Conservation (phyloP, 176 grass and related monocot genomes). For the Hyparrhenia diplandra region DNA sequence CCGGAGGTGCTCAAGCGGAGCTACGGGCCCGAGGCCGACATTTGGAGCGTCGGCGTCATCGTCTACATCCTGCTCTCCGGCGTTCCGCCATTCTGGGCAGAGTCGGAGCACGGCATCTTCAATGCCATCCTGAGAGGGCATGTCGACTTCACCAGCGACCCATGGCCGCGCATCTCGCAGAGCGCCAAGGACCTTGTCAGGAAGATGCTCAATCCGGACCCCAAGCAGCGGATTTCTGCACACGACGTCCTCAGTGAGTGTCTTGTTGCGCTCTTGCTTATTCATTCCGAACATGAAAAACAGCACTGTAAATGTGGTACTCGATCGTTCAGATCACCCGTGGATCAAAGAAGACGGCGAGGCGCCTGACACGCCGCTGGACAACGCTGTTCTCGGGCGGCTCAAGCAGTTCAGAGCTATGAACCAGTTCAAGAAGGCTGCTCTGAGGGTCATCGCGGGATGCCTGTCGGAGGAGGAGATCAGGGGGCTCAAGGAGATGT, state of each 20-base stretch:
- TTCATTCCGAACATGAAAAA: not conserved
- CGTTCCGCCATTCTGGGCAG: conserved; percentile 84
- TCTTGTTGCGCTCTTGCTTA: not conserved
- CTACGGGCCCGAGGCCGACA: conserved; percentile 76
- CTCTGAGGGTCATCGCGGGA: conserved; percentile 61
- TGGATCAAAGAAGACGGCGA: conserved; percentile 87
- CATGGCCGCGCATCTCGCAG: conserved; percentile 72
- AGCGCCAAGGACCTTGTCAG: conserved; percentile 70
- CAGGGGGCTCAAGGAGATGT: conserved; percentile 81
- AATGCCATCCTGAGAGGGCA: conserved; percentile 72
- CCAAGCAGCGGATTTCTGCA: conserved; percentile 64
- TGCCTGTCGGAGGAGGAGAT: conserved; percentile 92
- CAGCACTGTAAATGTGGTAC: not conserved
- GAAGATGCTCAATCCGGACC: conserved; percentile 69
- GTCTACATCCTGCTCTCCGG: conserved; percentile 75
- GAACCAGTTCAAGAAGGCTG: conserved; percentile 91
- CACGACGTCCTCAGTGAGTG: conserved; percentile 66
- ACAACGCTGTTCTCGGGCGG: conserved; percentile 71
- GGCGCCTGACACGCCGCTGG: conserved; percentile 75
- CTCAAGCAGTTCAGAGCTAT: conserved; percentile 90
- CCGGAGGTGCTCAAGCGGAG: conserved; percentile 75
- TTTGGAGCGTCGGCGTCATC: conserved; percentile 81
- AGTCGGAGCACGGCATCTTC: conserved; percentile 87
- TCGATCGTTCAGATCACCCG: conserved; percentile 45
- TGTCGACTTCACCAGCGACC: conserved; percentile 64